phyloP scores from a whole-genome alignment of 75 land plant species.

The Ceratopteris richardii region DNA sequence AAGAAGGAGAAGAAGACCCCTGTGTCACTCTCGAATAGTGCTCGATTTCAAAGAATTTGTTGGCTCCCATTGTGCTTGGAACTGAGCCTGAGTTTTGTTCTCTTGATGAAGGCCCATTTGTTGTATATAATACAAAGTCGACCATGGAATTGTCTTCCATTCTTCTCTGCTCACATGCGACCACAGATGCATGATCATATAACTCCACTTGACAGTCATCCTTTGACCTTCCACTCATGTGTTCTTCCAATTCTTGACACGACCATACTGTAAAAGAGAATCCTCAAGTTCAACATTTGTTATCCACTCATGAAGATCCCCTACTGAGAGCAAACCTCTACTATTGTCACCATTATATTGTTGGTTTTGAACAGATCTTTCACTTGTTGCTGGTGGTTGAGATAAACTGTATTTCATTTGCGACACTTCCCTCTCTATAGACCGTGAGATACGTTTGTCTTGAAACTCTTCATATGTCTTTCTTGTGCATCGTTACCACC shows the following conservation, averaged over 20 bases:
- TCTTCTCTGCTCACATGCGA: conserved; percentile 78
- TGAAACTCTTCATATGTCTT: background rate
- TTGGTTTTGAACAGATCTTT: conserved; percentile 4
- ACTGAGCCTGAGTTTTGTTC: conserved; percentile 17
- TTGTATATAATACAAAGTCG: conserved; percentile 70
- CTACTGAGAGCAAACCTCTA: conserved; percentile 54
- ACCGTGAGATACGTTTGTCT: background rate
- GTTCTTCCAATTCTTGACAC: conserved; percentile 79
- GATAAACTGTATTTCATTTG: conserved; percentile 2
- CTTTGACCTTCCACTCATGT: conserved; percentile 94
- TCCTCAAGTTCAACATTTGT: conserved; percentile 85
- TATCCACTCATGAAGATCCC: conserved; percentile 92
- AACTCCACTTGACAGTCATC: conserved; percentile 93
- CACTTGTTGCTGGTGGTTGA: background rate
- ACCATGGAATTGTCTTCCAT: conserved; percentile 71
- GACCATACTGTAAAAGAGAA: conserved; percentile 64
- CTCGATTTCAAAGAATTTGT: too few species aligned
- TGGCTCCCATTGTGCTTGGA: conserved; percentile 1
- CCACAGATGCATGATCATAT: conserved; percentile 52
- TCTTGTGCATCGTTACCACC: background rate
- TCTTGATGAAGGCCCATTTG: conserved; percentile 26
- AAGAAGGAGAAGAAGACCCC: too few species aligned
- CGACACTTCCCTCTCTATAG: conserved; percentile 6
- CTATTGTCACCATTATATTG: conserved; percentile 11
- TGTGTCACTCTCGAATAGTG: background rate